Percentiles rank a stretch among this genome's conserved stretches.
Conservation (phyloP, 306 rosid genomes). For the Lupinus albus region DNA sequence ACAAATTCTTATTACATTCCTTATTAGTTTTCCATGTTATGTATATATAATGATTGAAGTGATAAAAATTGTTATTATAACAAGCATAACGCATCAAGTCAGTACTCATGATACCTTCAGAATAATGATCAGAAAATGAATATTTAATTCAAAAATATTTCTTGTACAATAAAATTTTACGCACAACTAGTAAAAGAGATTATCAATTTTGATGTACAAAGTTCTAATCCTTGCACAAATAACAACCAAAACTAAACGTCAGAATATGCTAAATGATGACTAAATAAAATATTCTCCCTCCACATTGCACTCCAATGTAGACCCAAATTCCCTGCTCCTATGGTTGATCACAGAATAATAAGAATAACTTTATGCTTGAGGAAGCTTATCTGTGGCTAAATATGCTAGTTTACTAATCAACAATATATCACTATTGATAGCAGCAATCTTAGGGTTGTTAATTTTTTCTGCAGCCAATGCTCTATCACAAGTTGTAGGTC, state of each 20-base stretch:
- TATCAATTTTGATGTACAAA: no score
- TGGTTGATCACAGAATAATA: neutral
- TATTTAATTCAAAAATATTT: no score
- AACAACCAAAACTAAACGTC: neutral
- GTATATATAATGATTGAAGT: no score
- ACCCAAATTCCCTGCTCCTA: neutral
- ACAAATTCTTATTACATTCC: no score
- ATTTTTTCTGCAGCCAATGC: slow-evolving; percentile 21
- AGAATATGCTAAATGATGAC: neutral
- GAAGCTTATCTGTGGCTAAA: slow-evolving; percentile 13
- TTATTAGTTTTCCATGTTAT: no score
- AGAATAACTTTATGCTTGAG: neutral
- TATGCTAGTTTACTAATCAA: slow-evolving; percentile 39
- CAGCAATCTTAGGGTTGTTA: slow-evolving; percentile 19
- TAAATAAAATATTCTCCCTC: neutral
- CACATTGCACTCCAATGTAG: neutral
- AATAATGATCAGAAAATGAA: neutral
- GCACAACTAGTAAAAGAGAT: no score
- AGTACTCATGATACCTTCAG: neutral
- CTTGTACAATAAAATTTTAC: no score
- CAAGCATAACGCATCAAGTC: neutral
- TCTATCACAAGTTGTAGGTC: slow-evolving; percentile 23
- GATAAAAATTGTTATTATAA: no score
- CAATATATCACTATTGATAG: neutral
- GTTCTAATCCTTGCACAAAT: no score